These are phyloP conservation scores for Vachellia pachyceras DNA, from an alignment of 306 rosid species.

Conservation along the genomic window DNA sequence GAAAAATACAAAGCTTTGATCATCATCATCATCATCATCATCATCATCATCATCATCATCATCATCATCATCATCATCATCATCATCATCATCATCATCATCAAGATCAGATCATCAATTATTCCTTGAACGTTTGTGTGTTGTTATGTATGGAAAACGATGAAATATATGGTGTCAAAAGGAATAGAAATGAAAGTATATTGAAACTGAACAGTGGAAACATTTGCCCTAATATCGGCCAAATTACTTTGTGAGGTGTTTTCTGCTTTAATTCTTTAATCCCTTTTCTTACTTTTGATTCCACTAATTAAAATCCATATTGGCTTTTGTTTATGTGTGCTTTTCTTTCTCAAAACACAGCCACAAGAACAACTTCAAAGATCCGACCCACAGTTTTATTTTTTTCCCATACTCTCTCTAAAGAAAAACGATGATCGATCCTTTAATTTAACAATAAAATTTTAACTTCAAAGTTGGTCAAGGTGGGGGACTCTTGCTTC, in stretches of 20 bases:
- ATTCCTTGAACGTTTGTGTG: neutral
- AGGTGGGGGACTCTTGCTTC: constrained; percentile 11
- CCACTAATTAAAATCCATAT: constrained; percentile 11
- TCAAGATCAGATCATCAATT: neutral
- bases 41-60: too few species aligned
- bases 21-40: too few species aligned
- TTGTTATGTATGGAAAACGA: neutral
- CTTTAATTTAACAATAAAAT: neutral
- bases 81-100: too few species aligned
- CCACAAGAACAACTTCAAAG: neutral
- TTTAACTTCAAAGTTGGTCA: constrained; percentile 11
- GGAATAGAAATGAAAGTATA: constrained; percentile 2
- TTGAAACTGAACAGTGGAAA: neutral
- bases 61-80: too few species aligned
- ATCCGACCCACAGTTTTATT: neutral
- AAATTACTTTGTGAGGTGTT: neutral
- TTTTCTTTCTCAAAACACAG: neutral
- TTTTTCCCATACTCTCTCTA: neutral
- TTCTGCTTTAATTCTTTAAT: neutral
- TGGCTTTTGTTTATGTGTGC: neutral
- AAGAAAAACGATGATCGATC: neutral
- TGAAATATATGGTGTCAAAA: neutral
- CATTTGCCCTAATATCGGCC: neutral
- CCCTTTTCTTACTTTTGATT: constrained; percentile 10
- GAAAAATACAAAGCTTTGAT: neutral